phyloP scores from a whole-genome alignment of 257 asterid species.

The Solanum pennellii region DNA sequence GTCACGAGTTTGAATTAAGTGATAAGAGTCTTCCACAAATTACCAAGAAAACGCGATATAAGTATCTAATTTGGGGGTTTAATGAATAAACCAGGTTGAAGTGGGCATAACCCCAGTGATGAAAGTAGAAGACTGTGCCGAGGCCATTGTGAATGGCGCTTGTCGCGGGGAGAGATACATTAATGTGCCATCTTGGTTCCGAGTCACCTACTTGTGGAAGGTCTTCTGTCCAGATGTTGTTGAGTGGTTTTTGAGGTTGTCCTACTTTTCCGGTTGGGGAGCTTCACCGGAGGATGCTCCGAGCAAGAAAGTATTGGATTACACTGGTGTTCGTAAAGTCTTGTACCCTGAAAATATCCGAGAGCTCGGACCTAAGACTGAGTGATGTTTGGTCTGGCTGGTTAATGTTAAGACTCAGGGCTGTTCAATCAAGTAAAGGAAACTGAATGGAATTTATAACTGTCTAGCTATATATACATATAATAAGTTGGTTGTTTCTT shows the following conservation, averaged over 20 bases:
- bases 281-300: conserved; percentile 12
- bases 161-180: conserved; percentile 44
- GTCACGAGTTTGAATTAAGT: not conserved
- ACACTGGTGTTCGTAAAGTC: conserved; percentile 21
- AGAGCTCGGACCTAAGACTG: not conserved
- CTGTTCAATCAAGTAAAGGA: not conserved
- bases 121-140: conserved; percentile 35
- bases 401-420: not conserved
- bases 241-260: conserved; percentile 31
- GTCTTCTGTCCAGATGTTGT: conserved; percentile 40
- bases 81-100: not conserved
- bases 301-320: conserved; percentile 34
- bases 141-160: conserved; percentile 35
- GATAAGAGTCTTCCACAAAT: not conserved
- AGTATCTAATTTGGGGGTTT: not conserved
- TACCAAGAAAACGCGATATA: not conserved
- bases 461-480: not conserved
- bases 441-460: not conserved
- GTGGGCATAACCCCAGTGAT: conserved; percentile 16
- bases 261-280: conserved; percentile 18
- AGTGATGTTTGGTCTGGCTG: not conserved
- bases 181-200: conserved; percentile 49
- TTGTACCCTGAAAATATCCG: conserved; percentile 34
- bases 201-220: conserved; percentile 33
- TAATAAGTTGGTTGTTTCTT: not conserved